phyloP scores from a whole-genome alignment of 768 basidiomycete species.

The Leucocoprinus birnbaumii region DNA sequence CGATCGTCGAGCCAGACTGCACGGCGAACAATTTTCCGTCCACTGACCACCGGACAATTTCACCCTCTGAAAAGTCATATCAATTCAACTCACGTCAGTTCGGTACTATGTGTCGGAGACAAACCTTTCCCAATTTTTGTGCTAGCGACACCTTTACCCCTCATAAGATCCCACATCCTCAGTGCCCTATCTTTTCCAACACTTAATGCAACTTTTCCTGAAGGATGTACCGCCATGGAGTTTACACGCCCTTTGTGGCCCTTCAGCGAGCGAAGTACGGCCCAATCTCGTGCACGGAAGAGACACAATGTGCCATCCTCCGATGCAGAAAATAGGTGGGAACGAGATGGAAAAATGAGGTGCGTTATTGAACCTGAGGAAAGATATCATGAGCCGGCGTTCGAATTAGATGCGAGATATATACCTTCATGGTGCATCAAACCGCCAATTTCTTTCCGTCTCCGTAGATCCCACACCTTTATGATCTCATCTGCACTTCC shows the following conservation, averaged over 20 bases:
- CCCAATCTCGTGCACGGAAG: constrained; percentile 94
- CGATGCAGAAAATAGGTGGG: constrained; percentile 87
- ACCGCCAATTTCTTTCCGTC: constrained; percentile 92
- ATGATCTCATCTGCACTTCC: constrained; percentile 96
- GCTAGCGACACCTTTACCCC: constrained; percentile 87
- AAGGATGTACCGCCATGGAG: constrained; percentile 86
- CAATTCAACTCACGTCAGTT: not conserved
- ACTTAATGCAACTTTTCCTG: constrained; percentile 86
- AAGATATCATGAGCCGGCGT: not conserved
- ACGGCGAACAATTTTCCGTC: constrained; percentile 80
- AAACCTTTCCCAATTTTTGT: constrained; percentile 86
- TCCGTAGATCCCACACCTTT: constrained; percentile 93
- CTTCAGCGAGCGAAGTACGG: constrained; percentile 79
- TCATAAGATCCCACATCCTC: constrained; percentile 99
- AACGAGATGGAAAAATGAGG: constrained; percentile 81
- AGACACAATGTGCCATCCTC: constrained; percentile 90
- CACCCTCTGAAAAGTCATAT: constrained; percentile 61
- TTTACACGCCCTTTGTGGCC: constrained; percentile 96
- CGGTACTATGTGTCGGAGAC: constrained; percentile 15
- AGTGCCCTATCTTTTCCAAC: constrained; percentile 89
- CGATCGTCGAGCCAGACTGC: constrained; percentile 70
- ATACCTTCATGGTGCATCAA: constrained; percentile 93
- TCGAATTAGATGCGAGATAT: constrained; percentile 12
- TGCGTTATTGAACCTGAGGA: constrained; percentile 85
- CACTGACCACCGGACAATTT: constrained; percentile 86